Evolutionary conservation across 768 basidiomycete genomes (phyloP).

Genomic region (Rhodocollybia butyracea): DNA sequence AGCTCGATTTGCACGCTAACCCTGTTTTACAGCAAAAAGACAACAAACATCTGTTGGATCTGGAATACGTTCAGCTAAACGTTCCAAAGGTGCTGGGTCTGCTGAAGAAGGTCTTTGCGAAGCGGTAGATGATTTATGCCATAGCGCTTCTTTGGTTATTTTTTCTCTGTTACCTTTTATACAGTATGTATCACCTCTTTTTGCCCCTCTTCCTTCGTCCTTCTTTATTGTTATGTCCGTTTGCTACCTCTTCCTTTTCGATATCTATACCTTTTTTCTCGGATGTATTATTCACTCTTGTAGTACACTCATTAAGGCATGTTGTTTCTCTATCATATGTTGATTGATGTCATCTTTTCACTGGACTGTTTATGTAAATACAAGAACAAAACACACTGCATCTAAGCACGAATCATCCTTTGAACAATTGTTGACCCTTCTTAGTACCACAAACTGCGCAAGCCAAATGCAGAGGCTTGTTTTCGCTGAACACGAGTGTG

Average conservation of each 20-base stretch:
- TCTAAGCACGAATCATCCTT: not conserved
- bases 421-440: slow-evolving; percentile 33
- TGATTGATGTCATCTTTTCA: no score
- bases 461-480: slow-evolving; percentile 49
- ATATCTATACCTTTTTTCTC: not conserved
- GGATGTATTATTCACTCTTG: slow-evolving; percentile 10
- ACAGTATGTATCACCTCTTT: slow-evolving; percentile 6
- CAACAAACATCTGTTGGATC: slow-evolving; percentile 91
- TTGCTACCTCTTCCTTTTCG: slow-evolving; percentile 1
- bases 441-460: slow-evolving; percentile 62
- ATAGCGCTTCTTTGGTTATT: slow-evolving; percentile 3
- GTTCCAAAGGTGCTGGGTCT: slow-evolving; percentile 92
- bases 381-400: no score
- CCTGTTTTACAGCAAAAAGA: slow-evolving; percentile 83
- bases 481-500: slow-evolving; percentile 34
- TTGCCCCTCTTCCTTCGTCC: not conserved
- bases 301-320: slow-evolving; percentile 8
- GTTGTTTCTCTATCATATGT: slow-evolving; percentile 5
- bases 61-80: slow-evolving; percentile 97
- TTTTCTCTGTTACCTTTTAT: slow-evolving; percentile 1
- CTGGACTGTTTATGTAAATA: no score
- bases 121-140: slow-evolving; percentile 18
- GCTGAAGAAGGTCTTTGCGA: slow-evolving; percentile 83
- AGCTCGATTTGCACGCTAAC: not conserved
- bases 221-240: slow-evolving; percentile 1